These are phyloP conservation scores for Curvularia sp. DNA, from an alignment of 2,329 filamentous ascomycete genomes.

Conservation along the genomic window DNA sequence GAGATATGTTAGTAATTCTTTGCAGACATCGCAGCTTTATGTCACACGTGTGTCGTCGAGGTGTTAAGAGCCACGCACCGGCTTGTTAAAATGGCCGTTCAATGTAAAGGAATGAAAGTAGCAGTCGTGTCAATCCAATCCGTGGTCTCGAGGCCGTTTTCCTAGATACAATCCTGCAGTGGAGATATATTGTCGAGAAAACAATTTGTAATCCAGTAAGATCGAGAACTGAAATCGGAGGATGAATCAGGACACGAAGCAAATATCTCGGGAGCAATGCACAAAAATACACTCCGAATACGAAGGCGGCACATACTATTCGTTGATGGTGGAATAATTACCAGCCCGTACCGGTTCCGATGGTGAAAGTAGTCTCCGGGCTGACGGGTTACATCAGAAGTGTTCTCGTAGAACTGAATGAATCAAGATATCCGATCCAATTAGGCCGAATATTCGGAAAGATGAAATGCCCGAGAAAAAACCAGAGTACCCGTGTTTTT, in stretches of 20 bases:
- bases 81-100: background rate
- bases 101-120: background rate
- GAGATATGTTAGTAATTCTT: background rate
- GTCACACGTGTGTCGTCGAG: background rate
- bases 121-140: background rate
- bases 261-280: background rate
- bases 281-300: background rate
- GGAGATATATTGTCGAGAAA: background rate
- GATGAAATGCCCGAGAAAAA: too few species aligned
- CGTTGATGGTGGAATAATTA: background rate
- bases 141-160: background rate
- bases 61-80: background rate
- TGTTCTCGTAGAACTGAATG: background rate
- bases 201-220: background rate
- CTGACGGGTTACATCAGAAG: background rate
- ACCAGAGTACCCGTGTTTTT: too few species aligned
- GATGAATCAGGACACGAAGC: background rate
- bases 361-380: background rate
- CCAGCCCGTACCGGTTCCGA: background rate
- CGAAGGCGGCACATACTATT: background rate
- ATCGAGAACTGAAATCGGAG: background rate
- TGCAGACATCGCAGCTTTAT: background rate
- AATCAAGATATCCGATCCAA: background rate
- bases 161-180: background rate
- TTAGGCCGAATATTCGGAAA: too few species aligned